Conservation (phyloP, 805 yeast species). For the Tetrapisispora taiwanensis region DNA sequence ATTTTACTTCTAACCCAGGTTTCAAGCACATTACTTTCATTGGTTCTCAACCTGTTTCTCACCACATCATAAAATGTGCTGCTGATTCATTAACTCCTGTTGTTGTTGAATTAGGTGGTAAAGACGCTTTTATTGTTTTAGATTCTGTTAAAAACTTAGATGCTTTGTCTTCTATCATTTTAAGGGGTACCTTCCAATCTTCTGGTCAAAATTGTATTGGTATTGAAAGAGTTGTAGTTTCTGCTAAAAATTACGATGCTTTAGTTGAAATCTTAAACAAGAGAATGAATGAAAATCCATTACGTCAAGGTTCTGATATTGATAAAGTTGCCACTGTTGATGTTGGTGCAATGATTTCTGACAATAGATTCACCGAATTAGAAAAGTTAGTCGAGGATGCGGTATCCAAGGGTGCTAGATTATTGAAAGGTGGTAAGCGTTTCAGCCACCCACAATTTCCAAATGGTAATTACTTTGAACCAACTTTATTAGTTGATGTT, state of each 20-base stretch:
- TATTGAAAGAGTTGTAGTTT: slow-evolving; percentile 83
- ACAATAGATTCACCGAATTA: slow-evolving; percentile 56
- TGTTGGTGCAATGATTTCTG: slow-evolving; percentile 91
- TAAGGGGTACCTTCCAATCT: slow-evolving; percentile 95
- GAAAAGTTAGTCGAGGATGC: slow-evolving; percentile 66
- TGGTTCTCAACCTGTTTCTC: slow-evolving; percentile 93
- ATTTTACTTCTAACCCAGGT: slow-evolving; percentile 74
- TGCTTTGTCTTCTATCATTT: slow-evolving; percentile 61
- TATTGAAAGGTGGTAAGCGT: slow-evolving; percentile 73
- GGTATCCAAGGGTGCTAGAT: slow-evolving; percentile 66
- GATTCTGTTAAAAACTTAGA: slow-evolving; percentile 56
- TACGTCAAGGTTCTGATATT: slow-evolving; percentile 82
- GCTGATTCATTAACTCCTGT: slow-evolving; percentile 84
- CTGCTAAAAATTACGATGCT: slow-evolving; percentile 55
- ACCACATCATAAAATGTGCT: slow-evolving; percentile 74
- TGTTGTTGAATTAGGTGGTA: slow-evolving; percentile 94
- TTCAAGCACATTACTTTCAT: slow-evolving; percentile 86
- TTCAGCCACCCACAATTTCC: slow-evolving; percentile 86
- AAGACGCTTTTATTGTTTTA: slow-evolving; percentile 80
- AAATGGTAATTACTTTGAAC: slow-evolving; percentile 86
- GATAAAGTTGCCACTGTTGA: slow-evolving; percentile 87
- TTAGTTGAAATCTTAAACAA: slow-evolving; percentile 47
- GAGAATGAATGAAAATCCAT: slow-evolving; percentile 39
- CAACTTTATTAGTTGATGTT: slow-evolving; percentile 80
- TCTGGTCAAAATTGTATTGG: slow-evolving; percentile 99